These are phyloP conservation scores for Aspergillus sergii DNA, from an alignment of 2,329 filamentous ascomycete species.

Conservation along the genomic window DNA sequence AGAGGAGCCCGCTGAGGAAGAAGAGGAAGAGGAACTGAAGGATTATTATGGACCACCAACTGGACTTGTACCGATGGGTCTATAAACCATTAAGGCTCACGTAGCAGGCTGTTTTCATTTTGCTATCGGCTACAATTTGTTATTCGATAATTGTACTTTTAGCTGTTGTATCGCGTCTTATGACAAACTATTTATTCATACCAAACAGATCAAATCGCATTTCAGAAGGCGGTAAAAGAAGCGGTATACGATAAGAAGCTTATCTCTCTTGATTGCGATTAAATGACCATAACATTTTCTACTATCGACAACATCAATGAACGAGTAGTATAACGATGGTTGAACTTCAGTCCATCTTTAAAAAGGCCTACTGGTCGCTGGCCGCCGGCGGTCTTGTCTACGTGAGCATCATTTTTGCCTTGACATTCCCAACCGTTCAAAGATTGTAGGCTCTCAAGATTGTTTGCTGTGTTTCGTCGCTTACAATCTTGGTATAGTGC, in stretches of 20 bases:
- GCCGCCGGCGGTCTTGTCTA: slow-evolving; percentile 67
- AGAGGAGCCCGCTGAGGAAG: slow-evolving; percentile 16
- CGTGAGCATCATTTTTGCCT: slow-evolving; percentile 63
- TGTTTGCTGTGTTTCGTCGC: neutral
- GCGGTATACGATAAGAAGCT: neutral
- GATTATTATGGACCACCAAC: slow-evolving; percentile 45
- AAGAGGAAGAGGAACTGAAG: slow-evolving; percentile 38
- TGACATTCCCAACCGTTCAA: slow-evolving; percentile 73
- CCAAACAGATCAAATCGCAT: neutral
- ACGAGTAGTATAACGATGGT: slow-evolving; percentile 28
- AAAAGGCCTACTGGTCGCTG: slow-evolving; percentile 59
- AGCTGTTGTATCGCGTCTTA: neutral
- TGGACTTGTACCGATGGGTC: slow-evolving; percentile 35
- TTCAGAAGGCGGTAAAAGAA: neutral
- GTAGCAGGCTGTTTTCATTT: neutral
- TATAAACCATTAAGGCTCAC: neutral
- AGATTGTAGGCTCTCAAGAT: slow-evolving; percentile 65
- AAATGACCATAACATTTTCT: neutral
- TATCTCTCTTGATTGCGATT: neutral
- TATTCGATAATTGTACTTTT: neutral
- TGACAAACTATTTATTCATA: neutral
- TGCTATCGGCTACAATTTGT: neutral
- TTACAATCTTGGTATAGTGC: slow-evolving; percentile 55
- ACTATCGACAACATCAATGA: neutral
- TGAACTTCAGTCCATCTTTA: slow-evolving; percentile 50